These are phyloP conservation scores for Epichloe hybrida DNA, from an alignment of 2,329 filamentous ascomycete species.

Conservation along the genomic window DNA sequence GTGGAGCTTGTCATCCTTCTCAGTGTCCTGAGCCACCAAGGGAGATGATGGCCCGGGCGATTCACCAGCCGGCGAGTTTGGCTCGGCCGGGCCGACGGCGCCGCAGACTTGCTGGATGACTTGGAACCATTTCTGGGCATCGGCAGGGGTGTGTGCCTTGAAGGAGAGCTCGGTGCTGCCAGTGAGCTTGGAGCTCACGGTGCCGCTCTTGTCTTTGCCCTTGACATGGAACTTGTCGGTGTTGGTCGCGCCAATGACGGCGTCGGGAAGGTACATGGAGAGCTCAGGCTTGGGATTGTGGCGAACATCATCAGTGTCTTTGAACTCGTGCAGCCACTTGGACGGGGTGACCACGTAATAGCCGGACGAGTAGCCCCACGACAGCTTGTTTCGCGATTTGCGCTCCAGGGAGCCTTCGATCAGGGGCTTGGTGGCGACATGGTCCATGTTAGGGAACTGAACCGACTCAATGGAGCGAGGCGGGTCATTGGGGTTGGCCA, in stretches of 20 bases:
- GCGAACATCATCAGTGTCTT: slow-evolving; percentile 64
- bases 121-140: slow-evolving; percentile 76
- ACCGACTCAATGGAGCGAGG: slow-evolving; percentile 63
- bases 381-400: slow-evolving; percentile 76
- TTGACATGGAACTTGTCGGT: slow-evolving; percentile 88
- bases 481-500: slow-evolving; percentile 66
- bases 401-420: slow-evolving; percentile 83
- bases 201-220: slow-evolving; percentile 80
- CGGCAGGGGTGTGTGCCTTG: slow-evolving; percentile 69
- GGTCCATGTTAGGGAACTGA: slow-evolving; percentile 78
- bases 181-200: slow-evolving; percentile 66
- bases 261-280: slow-evolving; percentile 86
- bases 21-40: not conserved
- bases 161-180: slow-evolving; percentile 71
- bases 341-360: slow-evolving; percentile 88
- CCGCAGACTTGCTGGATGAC: slow-evolving; percentile 52
- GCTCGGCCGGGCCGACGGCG: slow-evolving; percentile 26
- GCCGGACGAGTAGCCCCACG: slow-evolving; percentile 59
- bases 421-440: slow-evolving; percentile 63
- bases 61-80: slow-evolving; percentile 11
- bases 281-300: slow-evolving; percentile 72
- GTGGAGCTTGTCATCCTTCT: slow-evolving; percentile 8
- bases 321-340: slow-evolving; percentile 91
- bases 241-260: slow-evolving; percentile 55
- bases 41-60: slow-evolving; percentile 3